Base-by-base conservation (phyloP, 2,329 filamentous ascomycete species). In the Diaporthe sp. region DNA sequence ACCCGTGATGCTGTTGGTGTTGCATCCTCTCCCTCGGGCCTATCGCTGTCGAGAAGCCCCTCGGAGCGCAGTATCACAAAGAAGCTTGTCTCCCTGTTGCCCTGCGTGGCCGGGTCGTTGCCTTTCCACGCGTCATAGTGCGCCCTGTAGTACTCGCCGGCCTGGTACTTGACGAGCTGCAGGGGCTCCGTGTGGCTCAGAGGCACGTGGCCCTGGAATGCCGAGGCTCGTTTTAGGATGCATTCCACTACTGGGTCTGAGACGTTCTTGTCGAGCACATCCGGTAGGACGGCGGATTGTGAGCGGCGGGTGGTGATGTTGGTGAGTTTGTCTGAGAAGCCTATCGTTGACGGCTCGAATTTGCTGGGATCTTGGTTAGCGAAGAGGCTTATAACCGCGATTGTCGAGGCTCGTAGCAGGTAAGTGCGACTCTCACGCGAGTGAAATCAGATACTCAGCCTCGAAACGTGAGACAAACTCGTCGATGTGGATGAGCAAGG, bases 381-480 rank as follows among this genome's bases (percentile, higher is more conserved):
- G 8, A 17, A 22, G 2, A 6, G 9, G 25, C 6, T 39, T 4
- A 10, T 39, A 3, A 9, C 8, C 31, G 19, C 3, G 19, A 12
- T 39, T 3, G 1, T 15, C 19, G 13, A 10, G 15, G 17, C 25
- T 34, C 2, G 28, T 8, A n/a, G 4, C 8, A 5, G 61, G 17
- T 1, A 31, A 49, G 8, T 15, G 12, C 17, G 6, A 34, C 19
- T 8, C 61, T 49, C 25, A 67, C 42, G 61, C 42, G 2, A 67
- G 42, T 34, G 61, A 67, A 34, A 67, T 67, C 13, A 67, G 10
- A 49, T 67, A 67, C 17, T 67, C 61, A 8, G 61, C 61, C 9
- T 67, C 61, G 17, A 67, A 67, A 34, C 13, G 61, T 67, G 42
- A 37, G 42, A 67, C 61, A n/a, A 67, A 67, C 61, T 67, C 42